phyloP scores from a whole-genome alignment of 2,329 filamentous ascomycete species.

The Curvularia lunata region DNA sequence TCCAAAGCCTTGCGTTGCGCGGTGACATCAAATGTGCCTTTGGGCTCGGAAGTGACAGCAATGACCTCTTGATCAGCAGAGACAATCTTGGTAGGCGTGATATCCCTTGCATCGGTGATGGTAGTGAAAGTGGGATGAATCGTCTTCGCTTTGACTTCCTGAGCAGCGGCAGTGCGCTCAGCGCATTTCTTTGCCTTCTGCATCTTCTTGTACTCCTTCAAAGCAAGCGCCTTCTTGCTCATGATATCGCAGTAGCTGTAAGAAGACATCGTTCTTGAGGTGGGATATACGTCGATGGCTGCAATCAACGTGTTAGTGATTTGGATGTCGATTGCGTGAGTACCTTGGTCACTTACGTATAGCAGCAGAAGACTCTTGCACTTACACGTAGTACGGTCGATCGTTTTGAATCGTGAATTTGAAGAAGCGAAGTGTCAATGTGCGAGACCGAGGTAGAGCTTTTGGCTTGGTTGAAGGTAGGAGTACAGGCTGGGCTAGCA shows the following conservation, averaged over 20 bases:
- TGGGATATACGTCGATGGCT: background rate
- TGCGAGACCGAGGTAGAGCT: background rate
- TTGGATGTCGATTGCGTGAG: background rate
- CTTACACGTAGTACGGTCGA: background rate
- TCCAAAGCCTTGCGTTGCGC: slow-evolving; percentile 8
- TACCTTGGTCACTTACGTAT: background rate
- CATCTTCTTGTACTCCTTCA: slow-evolving; percentile 12
- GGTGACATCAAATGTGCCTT: background rate
- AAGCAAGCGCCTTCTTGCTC: slow-evolving; percentile 10
- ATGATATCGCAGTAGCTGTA: background rate
- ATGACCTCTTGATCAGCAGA: background rate
- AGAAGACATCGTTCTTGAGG: background rate
- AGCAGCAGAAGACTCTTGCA: background rate
- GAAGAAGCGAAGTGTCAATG: background rate
- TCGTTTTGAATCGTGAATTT: background rate
- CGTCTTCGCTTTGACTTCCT: background rate
- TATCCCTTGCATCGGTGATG: background rate
- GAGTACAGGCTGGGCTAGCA: background rate
- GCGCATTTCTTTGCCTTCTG: slow-evolving; percentile 11
- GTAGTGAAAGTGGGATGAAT: background rate
- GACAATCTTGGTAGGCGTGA: background rate
- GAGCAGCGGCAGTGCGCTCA: slow-evolving; percentile 8
- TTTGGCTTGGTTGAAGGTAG: background rate
- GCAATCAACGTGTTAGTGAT: background rate
- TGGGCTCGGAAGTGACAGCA: background rate